Evolutionary conservation across 306 rosid genomes (phyloP), one percentile per base, ranked within the genome.

Genomic region (Aeschynomene evenia): DNA sequence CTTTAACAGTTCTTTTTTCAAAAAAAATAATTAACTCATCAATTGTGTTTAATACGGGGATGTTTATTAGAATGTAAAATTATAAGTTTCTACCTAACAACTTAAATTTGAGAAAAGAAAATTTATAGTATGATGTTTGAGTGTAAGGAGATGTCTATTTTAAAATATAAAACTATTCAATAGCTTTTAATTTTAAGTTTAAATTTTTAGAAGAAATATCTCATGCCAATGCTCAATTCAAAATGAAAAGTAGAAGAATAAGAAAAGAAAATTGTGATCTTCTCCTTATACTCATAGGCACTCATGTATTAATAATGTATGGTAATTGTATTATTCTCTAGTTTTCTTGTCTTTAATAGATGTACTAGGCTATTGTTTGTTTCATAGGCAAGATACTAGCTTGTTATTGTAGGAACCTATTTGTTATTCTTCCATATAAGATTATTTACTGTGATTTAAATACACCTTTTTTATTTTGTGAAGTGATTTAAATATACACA

Each of bases 281-380:
- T 18, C 58, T 8, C 61, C 63, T 59, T 69, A 62, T 51, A 29
- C 20, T 49, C 40, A 24, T 21, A n/a, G 40, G 13, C 67, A 42
- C 43, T 22, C 10, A 10, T 33, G 45, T 21, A 15, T 48, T 39
- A 33, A 33, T 39, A 33, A 33, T 42, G 2, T 52, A 5, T 11
- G 52, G 23, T 46, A 24, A 28, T 55, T 46, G 19, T 18, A 63
- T 65, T 26, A 55, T 71, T 26, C 48, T 59, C 21, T 15, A 39
- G 26, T 43, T 53, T 61, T 57, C n/a, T 79, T 73, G 79, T 74
- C 83, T 61, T 50, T 62, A 60, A 7, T 68, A 3, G 29, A 34
- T 79, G 79, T 79, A 61, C 57, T 7, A 45, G 64, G 31, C 73
- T 36, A 39, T 39, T 39, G 45, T 46, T 54, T 79, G 79, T 73